Conservation (phyloP, 129 eudicot species). For the Flaveria sonorensis region DNA sequence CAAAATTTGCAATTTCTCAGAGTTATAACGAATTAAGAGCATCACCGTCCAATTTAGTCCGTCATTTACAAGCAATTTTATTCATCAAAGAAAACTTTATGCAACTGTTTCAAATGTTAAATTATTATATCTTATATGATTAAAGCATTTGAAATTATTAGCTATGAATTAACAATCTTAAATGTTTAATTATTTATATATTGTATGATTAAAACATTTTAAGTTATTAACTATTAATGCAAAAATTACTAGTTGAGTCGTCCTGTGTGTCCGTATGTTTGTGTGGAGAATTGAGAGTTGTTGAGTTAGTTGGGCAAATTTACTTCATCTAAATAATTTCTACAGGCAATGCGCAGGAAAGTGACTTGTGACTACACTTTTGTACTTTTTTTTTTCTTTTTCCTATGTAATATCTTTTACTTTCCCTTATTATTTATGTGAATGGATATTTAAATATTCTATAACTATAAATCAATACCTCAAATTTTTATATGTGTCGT, state of each 20-base stretch:
- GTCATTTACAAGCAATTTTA: no score
- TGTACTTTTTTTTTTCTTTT: slow-evolving; percentile 23
- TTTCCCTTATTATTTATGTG: not conserved
- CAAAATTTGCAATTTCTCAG: no score
- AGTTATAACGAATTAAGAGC: no score
- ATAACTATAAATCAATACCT: no score
- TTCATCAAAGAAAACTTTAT: not conserved
- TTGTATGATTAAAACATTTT: not conserved
- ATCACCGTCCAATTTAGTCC: no score
- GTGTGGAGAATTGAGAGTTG: slow-evolving; percentile 10
- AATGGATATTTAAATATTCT: no score
- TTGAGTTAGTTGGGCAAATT: slow-evolving; percentile 39
- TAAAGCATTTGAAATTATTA: not conserved
- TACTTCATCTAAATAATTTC: slow-evolving; percentile 39
- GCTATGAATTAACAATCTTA: not conserved
- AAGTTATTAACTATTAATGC: not conserved
- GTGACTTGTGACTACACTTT: slow-evolving; percentile 38
- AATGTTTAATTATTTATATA: not conserved
- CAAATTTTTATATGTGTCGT: no score
- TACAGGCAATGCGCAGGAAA: slow-evolving; percentile 32
- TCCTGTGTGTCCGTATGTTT: slow-evolving; percentile 7
- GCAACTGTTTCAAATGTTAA: not conserved
- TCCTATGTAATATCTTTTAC: not conserved
- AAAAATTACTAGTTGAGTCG: no score
- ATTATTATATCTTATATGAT: not conserved